A percentile compares a stretch with the other conserved stretches of the same genome.
phyloP scores from a whole-genome alignment of 1,284 basidiomycete species.

The Rhodotorula sp. region DNA sequence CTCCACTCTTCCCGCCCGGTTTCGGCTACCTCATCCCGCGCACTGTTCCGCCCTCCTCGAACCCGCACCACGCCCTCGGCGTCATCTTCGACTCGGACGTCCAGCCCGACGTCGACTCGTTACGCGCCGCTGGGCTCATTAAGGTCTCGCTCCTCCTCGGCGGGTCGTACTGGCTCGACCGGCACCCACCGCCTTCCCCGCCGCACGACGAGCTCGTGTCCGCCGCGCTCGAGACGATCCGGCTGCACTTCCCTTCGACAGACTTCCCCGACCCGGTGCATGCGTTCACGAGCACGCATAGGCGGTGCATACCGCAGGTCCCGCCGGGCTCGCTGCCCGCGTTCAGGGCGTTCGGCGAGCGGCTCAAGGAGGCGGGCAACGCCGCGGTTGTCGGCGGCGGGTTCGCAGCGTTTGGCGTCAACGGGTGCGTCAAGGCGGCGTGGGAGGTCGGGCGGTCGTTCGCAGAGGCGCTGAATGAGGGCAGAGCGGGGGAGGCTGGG shows the following conservation, averaged over 20 bases:
- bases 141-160: constrained; percentile 93
- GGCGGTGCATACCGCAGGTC: constrained; percentile 76
- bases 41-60: constrained; percentile 59
- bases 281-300: constrained; percentile 62
- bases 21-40: constrained; percentile 95
- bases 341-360: constrained; percentile 57
- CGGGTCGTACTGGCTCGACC: constrained; percentile 64
- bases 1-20: constrained; percentile 59
- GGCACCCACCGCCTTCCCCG: constrained; percentile 33
- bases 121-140: constrained; percentile 53
- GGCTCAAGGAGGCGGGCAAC: constrained; percentile 59
- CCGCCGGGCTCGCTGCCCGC: constrained; percentile 63
- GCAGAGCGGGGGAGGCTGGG: not conserved
- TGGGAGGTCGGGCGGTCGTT: constrained; percentile 62
- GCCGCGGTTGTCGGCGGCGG: constrained; percentile 81
- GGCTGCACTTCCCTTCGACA: constrained; percentile 58
- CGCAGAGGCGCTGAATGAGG: constrained; percentile 32
- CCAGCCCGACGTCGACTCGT: constrained; percentile 48
- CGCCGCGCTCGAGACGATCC: constrained; percentile 55
- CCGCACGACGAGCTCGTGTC: constrained; percentile 29
- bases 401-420: constrained; percentile 84
- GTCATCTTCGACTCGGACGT: constrained; percentile 65
- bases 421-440: constrained; percentile 68
- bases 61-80: constrained; percentile 51
- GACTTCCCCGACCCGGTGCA: constrained; percentile 63